A percentile compares a stretch with the other conserved stretches of the same genome.
Conservation (phyloP, 129 eudicot species). For the Logfia minima region DNA sequence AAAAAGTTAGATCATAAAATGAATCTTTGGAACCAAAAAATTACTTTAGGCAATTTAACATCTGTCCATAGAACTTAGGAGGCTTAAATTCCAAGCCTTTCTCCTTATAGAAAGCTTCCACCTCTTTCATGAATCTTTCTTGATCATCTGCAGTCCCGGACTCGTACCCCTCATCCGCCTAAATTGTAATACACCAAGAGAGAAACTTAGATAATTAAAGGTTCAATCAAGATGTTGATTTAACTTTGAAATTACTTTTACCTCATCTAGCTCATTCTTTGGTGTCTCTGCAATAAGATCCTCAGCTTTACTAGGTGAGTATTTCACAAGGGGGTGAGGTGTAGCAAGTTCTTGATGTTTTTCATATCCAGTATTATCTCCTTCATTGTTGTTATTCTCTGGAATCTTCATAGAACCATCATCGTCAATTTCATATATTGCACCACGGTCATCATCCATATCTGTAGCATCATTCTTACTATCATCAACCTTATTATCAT, state of each 20-base stretch:
- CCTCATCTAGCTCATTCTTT: slow-evolving; percentile 36
- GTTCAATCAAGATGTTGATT: slow-evolving; percentile 9
- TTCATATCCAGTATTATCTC: slow-evolving; percentile 20
- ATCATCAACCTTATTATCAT: slow-evolving; percentile 29
- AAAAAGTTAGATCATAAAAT: not conserved
- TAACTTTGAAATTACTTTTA: slow-evolving; percentile 35
- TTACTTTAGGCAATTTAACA: slow-evolving; percentile 79
- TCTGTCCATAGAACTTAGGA: slow-evolving; percentile 92
- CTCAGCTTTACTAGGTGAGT: slow-evolving; percentile 36
- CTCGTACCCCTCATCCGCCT: slow-evolving; percentile 79
- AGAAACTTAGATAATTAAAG: slow-evolving; percentile 2
- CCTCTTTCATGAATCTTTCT: slow-evolving; percentile 73
- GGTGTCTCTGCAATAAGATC: slow-evolving; percentile 36
- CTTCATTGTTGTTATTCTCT: slow-evolving; percentile 30
- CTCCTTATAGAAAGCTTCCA: slow-evolving; percentile 60
- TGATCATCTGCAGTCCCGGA: slow-evolving; percentile 89
- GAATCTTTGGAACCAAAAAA: slow-evolving; percentile 2
- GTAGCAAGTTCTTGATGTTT: slow-evolving; percentile 39
- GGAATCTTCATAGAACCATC: slow-evolving; percentile 25
- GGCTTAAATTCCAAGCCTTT: slow-evolving; percentile 67
- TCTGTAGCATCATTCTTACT: slow-evolving; percentile 18
- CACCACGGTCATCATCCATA: slow-evolving; percentile 25
- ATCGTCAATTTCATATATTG: slow-evolving; percentile 23
- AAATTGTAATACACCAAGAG: slow-evolving; percentile 9
- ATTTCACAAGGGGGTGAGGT: slow-evolving; percentile 34